phyloP scores from a whole-genome alignment of 106 monocot genomes.

The Dioscorea dumetorum region DNA sequence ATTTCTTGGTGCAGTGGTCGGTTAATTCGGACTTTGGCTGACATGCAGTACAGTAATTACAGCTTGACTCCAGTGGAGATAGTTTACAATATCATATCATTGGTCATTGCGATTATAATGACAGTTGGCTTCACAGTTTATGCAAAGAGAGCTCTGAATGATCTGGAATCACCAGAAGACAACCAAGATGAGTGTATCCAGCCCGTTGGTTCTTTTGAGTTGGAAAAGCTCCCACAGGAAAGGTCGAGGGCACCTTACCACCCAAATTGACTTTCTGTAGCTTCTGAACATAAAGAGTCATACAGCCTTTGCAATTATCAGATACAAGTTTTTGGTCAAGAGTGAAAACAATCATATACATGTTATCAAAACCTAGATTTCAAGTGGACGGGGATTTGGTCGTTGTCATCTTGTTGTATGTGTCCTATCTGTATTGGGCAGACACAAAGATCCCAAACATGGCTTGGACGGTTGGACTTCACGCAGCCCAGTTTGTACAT shows the following conservation, averaged over 20 bases:
- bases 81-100: slow-evolving; percentile 54
- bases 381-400: too few relatives aligned
- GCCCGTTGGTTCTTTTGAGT: slow-evolving; percentile 9
- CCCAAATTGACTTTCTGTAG: not conserved
- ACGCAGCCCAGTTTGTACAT: too few relatives aligned
- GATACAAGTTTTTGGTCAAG: too few relatives aligned
- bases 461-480: too few relatives aligned
- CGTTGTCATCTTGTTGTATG: too few relatives aligned
- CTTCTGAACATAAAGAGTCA: too few relatives aligned
- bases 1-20: slow-evolving; percentile 46
- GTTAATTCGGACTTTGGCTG: slow-evolving; percentile 64
- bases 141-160: slow-evolving; percentile 46
- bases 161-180: slow-evolving; percentile 33
- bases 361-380: too few relatives aligned
- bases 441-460: too few relatives aligned
- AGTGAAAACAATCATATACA: too few relatives aligned
- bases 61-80: slow-evolving; percentile 68
- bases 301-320: too few relatives aligned
- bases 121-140: slow-evolving; percentile 62
- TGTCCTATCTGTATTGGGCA: too few relatives aligned
- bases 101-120: slow-evolving; percentile 35
- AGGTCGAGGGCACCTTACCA: not conserved
- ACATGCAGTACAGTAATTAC: slow-evolving; percentile 54
- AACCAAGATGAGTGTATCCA: not conserved
- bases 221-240: slow-evolving; percentile 23